phyloP scores from a whole-genome alignment of 2,329 filamentous ascomycete species.

The Xylariaceae sp. region DNA sequence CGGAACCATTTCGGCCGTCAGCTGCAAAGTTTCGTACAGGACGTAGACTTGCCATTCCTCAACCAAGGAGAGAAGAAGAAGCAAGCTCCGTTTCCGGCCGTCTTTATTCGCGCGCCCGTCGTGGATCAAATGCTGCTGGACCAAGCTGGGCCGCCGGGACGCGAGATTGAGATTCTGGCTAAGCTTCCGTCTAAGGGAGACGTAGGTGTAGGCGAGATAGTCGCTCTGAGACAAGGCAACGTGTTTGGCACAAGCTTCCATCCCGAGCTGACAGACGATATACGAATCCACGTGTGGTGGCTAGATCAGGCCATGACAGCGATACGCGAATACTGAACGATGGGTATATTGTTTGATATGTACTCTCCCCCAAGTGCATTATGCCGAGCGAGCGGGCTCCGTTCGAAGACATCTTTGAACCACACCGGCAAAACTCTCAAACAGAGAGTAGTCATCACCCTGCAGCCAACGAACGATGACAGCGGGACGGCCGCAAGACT shows the following conservation, averaged over 20 bases:
- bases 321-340: neutral
- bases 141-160: slow-evolving; percentile 26
- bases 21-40: slow-evolving; percentile 85
- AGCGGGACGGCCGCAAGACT: slow-evolving; percentile 48
- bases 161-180: slow-evolving; percentile 57
- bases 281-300: slow-evolving; percentile 95
- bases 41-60: slow-evolving; percentile 76
- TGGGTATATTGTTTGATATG: neutral
- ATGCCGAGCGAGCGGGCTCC: neutral
- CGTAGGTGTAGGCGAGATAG: slow-evolving; percentile 75
- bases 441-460: slow-evolving; percentile 74
- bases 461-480: slow-evolving; percentile 74
- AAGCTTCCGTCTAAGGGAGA: slow-evolving; percentile 54
- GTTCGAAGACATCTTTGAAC: slow-evolving; percentile 25
- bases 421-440: slow-evolving; percentile 88
- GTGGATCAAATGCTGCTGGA: slow-evolving; percentile 80
- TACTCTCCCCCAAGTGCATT: neutral
- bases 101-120: slow-evolving; percentile 94
- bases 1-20: slow-evolving; percentile 96
- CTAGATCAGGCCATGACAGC: slow-evolving; percentile 67
- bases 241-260: slow-evolving; percentile 96
- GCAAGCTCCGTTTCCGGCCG: slow-evolving; percentile 70
- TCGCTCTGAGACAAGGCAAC: slow-evolving; percentile 89
- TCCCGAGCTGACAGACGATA: slow-evolving; percentile 87
- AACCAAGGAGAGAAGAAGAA: slow-evolving; percentile 32